phyloP scores from a whole-genome alignment of 2,329 filamentous ascomycete species.

The Fusarium zealandicum region DNA sequence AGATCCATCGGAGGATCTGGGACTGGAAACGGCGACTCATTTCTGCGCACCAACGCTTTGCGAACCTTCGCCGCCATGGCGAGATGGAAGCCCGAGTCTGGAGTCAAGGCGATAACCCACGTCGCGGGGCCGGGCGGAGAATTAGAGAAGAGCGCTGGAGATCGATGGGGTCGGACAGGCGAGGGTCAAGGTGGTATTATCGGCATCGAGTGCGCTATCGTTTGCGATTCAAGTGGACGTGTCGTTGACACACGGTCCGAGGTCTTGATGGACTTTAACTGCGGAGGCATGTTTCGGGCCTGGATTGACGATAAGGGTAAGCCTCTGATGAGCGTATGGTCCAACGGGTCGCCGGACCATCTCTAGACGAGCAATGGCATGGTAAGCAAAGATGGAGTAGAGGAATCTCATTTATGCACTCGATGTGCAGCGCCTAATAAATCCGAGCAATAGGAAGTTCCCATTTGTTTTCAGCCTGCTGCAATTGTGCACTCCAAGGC shows the following conservation, averaged over 20 bases:
- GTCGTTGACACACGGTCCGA: conserved; percentile 53
- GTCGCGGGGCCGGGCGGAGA: conserved; percentile 77
- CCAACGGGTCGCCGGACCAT: conserved; percentile 40
- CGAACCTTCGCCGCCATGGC: conserved; percentile 77
- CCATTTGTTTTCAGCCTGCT: conserved; percentile 12
- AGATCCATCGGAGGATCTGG: conserved; percentile 71
- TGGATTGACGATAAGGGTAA: conserved; percentile 71
- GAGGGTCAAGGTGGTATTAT: conserved; percentile 89
- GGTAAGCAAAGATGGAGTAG: conserved; percentile 5
- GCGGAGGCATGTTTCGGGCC: conserved; percentile 85
- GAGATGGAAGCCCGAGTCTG: conserved; percentile 63
- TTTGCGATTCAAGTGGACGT: conserved; percentile 52
- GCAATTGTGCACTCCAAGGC: conserved; percentile 4
- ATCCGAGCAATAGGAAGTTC: conserved; percentile 17
- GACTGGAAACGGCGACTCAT: conserved; percentile 89
- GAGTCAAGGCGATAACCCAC: conserved; percentile 65
- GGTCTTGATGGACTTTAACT: conserved; percentile 82
- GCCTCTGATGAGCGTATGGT: conserved; percentile 58
- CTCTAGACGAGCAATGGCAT: conserved; percentile 10
- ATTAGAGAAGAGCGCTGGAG: conserved; percentile 75
- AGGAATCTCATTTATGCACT: conserved; percentile 40
- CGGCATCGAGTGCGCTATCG: conserved; percentile 70
- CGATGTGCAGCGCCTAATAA: conserved; percentile 27
- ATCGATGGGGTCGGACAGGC: conserved; percentile 74
- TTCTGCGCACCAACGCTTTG: conserved; percentile 74